phyloP scores from a whole-genome alignment of 2,329 filamentous ascomycete genomes.

The Paramyrothecium sp. region DNA sequence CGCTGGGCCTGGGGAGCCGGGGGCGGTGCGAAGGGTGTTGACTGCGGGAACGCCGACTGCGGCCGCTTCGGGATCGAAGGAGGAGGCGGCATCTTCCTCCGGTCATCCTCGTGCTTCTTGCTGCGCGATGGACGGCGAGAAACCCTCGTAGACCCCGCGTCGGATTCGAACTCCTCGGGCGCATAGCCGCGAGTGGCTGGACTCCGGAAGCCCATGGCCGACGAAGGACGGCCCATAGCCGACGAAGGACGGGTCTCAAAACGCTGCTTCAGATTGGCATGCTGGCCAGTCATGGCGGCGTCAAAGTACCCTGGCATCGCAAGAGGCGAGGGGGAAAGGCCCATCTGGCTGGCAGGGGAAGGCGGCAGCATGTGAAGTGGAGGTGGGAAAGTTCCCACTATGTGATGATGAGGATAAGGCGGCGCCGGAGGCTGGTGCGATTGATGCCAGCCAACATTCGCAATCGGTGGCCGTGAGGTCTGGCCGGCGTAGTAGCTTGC shows the following conservation, averaged over 20 bases:
- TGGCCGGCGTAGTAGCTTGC: conserved; percentile 35
- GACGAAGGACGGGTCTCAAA: conserved; percentile 35
- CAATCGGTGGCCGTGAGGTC: conserved; percentile 19
- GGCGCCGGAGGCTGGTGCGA: conserved; percentile 18
- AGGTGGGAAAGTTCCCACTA: conserved; percentile 28
- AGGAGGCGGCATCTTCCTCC: conserved; percentile 49
- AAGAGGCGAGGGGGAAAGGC: conserved; percentile 25
- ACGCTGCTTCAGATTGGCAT: conserved; percentile 28
- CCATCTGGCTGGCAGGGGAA: conserved; percentile 8
- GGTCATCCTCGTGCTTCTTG: conserved; percentile 42
- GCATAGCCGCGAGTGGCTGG: conserved; percentile 29
- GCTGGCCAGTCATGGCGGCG: conserved; percentile 18
- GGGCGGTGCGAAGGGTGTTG: conserved; percentile 26
- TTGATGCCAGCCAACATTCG: conserved; percentile 24
- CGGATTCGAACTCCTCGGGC: conserved; percentile 38
- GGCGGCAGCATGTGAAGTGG: conserved; percentile 19
- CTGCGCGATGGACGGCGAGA: conserved; percentile 41
- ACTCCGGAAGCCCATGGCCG: conserved; percentile 37
- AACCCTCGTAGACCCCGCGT: conserved; percentile 32
- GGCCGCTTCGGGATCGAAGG: conserved; percentile 30
- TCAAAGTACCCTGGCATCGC: conserved; percentile 29
- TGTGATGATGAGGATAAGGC: conserved; percentile 8
- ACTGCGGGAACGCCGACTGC: conserved; percentile 27
- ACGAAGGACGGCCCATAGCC: conserved; percentile 38
- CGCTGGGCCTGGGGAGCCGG: conserved; percentile 18